Evolutionary conservation across 2,329 filamentous ascomycete species (phyloP), one percentile per base, ranked within the genome.

Genomic region (Trichoderma brevicompactum): DNA sequence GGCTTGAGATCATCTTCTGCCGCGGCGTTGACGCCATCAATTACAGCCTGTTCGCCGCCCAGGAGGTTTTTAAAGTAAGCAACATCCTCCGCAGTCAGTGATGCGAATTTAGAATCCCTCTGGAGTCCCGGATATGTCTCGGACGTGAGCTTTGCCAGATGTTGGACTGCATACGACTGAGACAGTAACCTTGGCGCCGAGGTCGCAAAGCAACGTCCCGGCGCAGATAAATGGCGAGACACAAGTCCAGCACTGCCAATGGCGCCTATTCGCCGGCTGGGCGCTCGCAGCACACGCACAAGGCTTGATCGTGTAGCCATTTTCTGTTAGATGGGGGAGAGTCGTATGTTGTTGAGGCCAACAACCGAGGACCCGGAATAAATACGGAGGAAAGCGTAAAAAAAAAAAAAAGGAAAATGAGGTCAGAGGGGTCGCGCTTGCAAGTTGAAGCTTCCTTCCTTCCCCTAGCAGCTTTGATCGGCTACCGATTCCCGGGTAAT

Each of bases 41-140:
- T 87, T 59, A 97, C 83, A 2, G 92, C 93, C 41, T 52, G 58
- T 41, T 89, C 87, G 55, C 86, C 85, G 64, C 92, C 92, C 40
- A 99, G 84, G n/a, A 97, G 79, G 19, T 87, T 81, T 75, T 90
- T 88, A 83, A 99, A 97, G 79, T 87, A 89, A 55, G 87, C 82
- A 62, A 98, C 91, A 82, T 99, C 91, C 44, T 94, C 90, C 50
- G 82, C 77, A 2, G 88, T 92, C 71, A 99, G 79, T 74, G 87
- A 78, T 36, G 87, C 81, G 77, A 95, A 99, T 34, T 87, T 89
- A 13, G 86, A 77, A 73, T 97, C 88, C 70, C 95, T 87, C 80
- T 94, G 87, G 73, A 99, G 82, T 66, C 90, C 84, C 8, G 95
- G 94, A 74, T 96, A 95, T 62, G 89, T 90, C 71, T 97, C 92